Evolutionary conservation across 2,329 filamentous ascomycete genomes (phyloP).

Genomic region (Colletotrichum tropicicola): DNA sequence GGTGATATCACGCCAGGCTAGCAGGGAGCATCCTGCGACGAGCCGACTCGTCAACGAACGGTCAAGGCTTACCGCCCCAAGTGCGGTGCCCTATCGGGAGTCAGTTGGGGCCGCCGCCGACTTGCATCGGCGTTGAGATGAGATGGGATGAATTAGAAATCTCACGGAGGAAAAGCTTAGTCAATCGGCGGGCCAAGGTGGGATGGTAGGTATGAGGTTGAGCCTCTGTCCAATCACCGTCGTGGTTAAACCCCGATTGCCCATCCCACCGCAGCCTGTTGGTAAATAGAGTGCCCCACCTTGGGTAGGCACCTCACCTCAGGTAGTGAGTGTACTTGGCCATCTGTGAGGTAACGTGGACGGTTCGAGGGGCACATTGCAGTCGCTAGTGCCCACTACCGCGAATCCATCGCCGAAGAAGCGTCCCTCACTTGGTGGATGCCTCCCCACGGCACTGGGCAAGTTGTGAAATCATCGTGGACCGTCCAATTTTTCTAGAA

Average conservation of each 20-base stretch:
- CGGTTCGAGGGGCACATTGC: no score
- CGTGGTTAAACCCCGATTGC: no score
- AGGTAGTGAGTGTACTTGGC: no score
- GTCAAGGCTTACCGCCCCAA: neutral
- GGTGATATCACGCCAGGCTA: neutral
- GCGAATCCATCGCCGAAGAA: no score
- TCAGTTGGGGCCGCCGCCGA: constrained; percentile 4
- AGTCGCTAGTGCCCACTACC: no score
- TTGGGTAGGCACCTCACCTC: no score
- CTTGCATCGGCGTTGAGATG: constrained; percentile 4
- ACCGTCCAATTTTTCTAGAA: constrained; percentile 23
- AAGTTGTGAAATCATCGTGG: constrained; percentile 19
- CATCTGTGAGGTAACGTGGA: no score
- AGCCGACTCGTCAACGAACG: neutral
- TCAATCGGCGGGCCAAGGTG: constrained; percentile 14
- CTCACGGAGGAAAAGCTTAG: constrained; percentile 22
- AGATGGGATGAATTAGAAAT: constrained; percentile 28
- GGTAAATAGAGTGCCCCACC: no score
- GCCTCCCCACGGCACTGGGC: neutral
- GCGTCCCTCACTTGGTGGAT: neutral
- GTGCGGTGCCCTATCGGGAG: neutral
- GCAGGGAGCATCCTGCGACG: neutral
- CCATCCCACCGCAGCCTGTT: no score
- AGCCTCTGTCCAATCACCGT: no score
- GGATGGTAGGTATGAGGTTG: no score